Evolutionary conservation across 2,329 filamentous ascomycete genomes (phyloP), one percentile per base, ranked within the genome.

Genomic region (Helotiales sp.): DNA sequence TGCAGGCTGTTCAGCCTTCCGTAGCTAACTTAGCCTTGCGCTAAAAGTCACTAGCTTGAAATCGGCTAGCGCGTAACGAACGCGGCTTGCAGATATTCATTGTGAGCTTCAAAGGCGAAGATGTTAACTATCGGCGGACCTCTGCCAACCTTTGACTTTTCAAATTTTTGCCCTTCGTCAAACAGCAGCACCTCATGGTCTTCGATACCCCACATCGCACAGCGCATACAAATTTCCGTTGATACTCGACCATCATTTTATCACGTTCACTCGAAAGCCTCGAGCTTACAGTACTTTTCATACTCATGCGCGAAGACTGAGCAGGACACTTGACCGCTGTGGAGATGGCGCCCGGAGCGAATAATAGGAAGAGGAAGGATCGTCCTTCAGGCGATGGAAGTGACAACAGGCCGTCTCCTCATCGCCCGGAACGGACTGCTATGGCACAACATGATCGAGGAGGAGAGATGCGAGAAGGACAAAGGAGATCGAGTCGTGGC

Each of bases 391-490:
- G 68, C 30, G 72, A 81, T 63, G 72, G 72, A 75, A 59, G 68
- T 52, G 76, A 76, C 48, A 76, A 74, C 55, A 78, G 85, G 59
- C 84, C 84, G 19, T 81, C 85, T 51, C 85, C 86, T 52, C 84
- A 88, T 72, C 82, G 84, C 31, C 84, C 85, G 47, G 79, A 76
- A 52, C 81, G 86, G 65, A 80, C 80, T 6, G 68, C 73, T 36
- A 68, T 85, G 54, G 82, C 75, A 42, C 83, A 85, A 61, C 82
- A 86, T 70, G 84, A 87, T 54, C 73, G 80, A 72, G 78, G 80
- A 49, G 77, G 82, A 67, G 75, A 74, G 36, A 72, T 74, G 63
- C 76, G 76, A 59, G 74, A 78, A 52, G 77, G 80, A 54, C 75
- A 76, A 49, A 72, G 79, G 56, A 69, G 79, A 62, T 74, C 75